Evolutionary conservation across 139 green algal genomes (phyloP), one percentile per base, ranked within the genome.

Genomic region (Eudorina sp.): DNA sequence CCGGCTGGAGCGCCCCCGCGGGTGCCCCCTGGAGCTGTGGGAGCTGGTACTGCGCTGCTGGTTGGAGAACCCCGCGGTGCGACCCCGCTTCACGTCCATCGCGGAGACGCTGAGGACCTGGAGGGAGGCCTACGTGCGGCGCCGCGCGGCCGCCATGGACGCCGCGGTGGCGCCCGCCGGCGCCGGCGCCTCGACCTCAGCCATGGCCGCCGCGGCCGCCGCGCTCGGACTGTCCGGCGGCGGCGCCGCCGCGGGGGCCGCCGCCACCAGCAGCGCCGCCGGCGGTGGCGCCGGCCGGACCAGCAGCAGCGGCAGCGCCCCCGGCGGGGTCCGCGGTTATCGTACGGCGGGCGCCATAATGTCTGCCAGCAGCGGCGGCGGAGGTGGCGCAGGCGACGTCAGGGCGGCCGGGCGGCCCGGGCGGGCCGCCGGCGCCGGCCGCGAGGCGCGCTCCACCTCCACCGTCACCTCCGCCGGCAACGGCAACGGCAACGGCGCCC

Each of bases 1-100:
- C 27, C 80, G 80, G 0, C 88, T 94, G 31, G 53, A 84, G 25
- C 70, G 82, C 4, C 92, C 92, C 3, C 25, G 62, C 19, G 48
- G 75, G 45, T 95, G 92, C 84, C 92, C 92, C 5, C 34, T 87
- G 23, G 81, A 90, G 58, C 38, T 95, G 66, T 95, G 91, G 78
- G 55, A 58, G 9, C 86, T 95, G 45, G 92, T 95, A 81, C 58
- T 60, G 77, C 21, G 69, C 5, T 95, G 92, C 84, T 95, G 92
- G 92, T 31, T 45, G 2, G 45, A 38, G 0, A 60, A 92, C 23
- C 89, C 88, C 6, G 8, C 25, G 0, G 43, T 79, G 4, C 86
- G 92, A 1, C 92, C 92, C 19, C 85, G n/a, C 29, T 94, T 94
- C 60, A 29, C 58, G 19, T n/a, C 19, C 23, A 88, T 94, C 53